Evolutionary conservation across 371 early-diverging fungal genomes (phyloP).

Genomic region (Catenaria anguillulae): DNA sequence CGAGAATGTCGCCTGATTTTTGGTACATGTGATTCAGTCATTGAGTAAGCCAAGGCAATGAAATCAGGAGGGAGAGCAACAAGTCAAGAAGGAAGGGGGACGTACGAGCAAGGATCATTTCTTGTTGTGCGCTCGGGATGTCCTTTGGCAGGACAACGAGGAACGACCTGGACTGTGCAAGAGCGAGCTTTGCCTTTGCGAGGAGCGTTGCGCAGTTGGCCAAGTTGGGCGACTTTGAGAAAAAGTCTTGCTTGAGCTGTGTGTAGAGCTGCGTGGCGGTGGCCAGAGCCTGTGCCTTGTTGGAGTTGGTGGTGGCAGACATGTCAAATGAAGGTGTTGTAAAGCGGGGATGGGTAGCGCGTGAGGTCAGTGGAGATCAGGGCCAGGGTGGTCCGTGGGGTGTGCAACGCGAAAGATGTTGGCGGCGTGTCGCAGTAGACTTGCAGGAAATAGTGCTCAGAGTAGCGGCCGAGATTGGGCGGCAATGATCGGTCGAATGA

Average conservation of each 20-base stretch:
- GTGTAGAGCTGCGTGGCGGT: background rate
- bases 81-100: no score
- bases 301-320: background rate
- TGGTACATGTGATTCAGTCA: background rate
- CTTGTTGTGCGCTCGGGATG: background rate
- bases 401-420: no score
- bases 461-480: no score
- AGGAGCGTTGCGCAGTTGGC: background rate
- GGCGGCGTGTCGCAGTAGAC: no score
- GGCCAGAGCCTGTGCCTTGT: background rate
- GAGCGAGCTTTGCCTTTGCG: constrained; percentile 5
- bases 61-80: constrained; percentile 1
- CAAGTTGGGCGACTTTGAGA: background rate
- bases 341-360: no score
- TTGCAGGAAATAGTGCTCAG: no score
- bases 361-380: no score
- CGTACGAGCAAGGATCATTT: background rate
- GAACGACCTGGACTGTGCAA: background rate
- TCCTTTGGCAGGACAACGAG: no score
- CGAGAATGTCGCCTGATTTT: constrained; percentile 47
- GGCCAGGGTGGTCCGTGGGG: no score
- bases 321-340: no score
- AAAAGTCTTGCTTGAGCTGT: constrained; percentile 4
- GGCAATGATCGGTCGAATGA: no score
- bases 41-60: background rate